These are phyloP conservation scores for Camellia granthamiana DNA, from an alignment of 148 eudicot genomes.

Conservation along the genomic window DNA sequence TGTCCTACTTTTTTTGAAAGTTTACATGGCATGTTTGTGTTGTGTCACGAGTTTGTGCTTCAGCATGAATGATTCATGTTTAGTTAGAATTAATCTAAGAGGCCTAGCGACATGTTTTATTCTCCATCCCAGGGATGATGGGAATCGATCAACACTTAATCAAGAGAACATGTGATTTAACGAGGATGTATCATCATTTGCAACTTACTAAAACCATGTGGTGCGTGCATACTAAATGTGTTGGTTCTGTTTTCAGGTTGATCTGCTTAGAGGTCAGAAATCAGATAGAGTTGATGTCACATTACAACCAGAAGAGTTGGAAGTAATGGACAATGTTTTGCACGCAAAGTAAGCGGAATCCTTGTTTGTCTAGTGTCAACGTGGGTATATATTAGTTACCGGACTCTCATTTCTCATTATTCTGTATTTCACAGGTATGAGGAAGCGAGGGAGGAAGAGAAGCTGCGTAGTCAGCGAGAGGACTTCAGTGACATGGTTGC, in stretches of 20 bases:
- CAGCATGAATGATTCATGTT: background rate
- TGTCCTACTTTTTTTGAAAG: no score
- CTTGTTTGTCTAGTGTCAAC: background rate
- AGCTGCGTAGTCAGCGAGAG: conserved; percentile 75
- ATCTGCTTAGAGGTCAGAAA: conserved; percentile 87
- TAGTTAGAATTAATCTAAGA: background rate
- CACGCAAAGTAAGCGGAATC: conserved; percentile 70
- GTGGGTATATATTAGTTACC: background rate
- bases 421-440: conserved; percentile 52
- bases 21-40: no score
- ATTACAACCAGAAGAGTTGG: conserved; percentile 81
- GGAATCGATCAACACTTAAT: background rate
- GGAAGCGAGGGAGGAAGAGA: conserved; percentile 96
- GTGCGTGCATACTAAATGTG: background rate
- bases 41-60: no score
- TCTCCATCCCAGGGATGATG: background rate
- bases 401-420: background rate
- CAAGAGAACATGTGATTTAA: background rate
- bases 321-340: conserved; percentile 76
- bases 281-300: conserved; percentile 87
- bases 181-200: background rate
- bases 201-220: background rate
- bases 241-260: conserved; percentile 47
- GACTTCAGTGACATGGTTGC: conserved; percentile 99
- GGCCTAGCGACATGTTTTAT: background rate